A percentile compares a stretch with the other conserved stretches of the same genome.
Conservation (phyloP, 2,329 filamentous ascomycete genomes). For the Chrysoporthe puriensis region DNA sequence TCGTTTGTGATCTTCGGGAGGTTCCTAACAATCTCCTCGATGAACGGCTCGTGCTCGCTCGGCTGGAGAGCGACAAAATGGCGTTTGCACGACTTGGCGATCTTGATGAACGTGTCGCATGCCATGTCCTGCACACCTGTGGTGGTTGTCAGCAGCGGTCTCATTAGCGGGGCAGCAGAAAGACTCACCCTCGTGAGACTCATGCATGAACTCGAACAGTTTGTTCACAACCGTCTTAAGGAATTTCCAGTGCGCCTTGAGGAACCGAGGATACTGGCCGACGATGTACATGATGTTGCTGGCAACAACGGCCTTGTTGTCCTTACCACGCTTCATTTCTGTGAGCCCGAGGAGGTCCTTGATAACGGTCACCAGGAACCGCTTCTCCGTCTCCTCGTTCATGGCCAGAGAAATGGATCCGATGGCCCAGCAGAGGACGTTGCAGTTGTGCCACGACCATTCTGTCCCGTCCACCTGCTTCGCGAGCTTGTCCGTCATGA, state of each 20-base stretch:
- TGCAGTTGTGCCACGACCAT: conserved; percentile 99
- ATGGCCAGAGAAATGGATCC: conserved; percentile 98
- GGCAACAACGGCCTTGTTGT: conserved; percentile 98
- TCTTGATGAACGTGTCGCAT: conserved; percentile 99
- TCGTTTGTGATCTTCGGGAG: conserved; percentile 96
- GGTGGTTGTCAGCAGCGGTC: conserved; percentile 34
- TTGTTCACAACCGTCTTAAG: conserved; percentile 99
- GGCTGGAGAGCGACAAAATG: conserved; percentile 97
- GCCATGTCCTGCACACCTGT: conserved; percentile 97
- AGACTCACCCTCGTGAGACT: conserved; percentile 88
- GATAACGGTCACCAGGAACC: conserved; percentile 97
- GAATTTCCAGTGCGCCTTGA: conserved; percentile 99
- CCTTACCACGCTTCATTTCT: conserved; percentile 98
- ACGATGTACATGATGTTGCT: conserved; percentile 99
- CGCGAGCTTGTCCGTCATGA: conserved; percentile 98
- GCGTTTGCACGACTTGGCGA: conserved; percentile 94
- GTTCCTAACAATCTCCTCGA: conserved; percentile 96
- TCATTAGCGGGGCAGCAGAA: neutral
- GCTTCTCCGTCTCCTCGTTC: conserved; percentile 99
- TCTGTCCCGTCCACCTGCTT: conserved; percentile 93
- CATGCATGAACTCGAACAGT: conserved; percentile 99
- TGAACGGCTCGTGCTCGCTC: conserved; percentile 93
- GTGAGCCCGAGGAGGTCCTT: conserved; percentile 96
- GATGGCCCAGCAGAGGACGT: conserved; percentile 98
- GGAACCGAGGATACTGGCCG: conserved; percentile 94